Evolutionary conservation across 2,329 filamentous ascomycete genomes (phyloP).

Genomic region (Aspergillus hiratsukae): DNA sequence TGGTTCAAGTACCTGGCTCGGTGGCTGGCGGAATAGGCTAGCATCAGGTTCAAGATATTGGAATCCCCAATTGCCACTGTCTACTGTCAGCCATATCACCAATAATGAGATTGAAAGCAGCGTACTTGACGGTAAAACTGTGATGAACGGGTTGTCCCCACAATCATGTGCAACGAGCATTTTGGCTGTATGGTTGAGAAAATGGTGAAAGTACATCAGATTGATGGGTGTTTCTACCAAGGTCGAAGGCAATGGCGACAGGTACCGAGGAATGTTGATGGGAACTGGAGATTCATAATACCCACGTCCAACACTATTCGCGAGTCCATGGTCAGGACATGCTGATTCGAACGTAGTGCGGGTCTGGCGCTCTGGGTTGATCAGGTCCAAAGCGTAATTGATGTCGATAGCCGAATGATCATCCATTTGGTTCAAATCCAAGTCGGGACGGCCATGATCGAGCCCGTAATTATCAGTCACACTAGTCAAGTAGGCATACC

Average conservation of each 20-base stretch:
- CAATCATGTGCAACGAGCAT: constrained; percentile 61
- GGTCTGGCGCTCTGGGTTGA: constrained; percentile 14
- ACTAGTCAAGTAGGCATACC: constrained; percentile 29
- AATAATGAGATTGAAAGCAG: constrained; percentile 4
- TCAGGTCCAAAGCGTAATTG: constrained; percentile 36
- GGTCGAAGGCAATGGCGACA: constrained; percentile 53
- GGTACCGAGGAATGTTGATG: constrained; percentile 56
- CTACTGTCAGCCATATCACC: constrained; percentile 37
- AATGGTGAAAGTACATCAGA: constrained; percentile 67
- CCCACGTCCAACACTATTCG: constrained; percentile 54
- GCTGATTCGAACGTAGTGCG: not conserved
- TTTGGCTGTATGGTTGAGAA: constrained; percentile 75
- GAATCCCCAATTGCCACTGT: constrained; percentile 42
- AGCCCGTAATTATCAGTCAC: constrained; percentile 58
- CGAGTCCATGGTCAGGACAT: constrained; percentile 21
- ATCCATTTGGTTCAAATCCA: constrained; percentile 67
- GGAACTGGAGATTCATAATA: constrained; percentile 68
- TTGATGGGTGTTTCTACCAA: constrained; percentile 74
- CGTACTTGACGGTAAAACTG: constrained; percentile 59
- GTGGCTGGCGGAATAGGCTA: constrained; percentile 82
- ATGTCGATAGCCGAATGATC: constrained; percentile 62
- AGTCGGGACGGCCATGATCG: constrained; percentile 65
- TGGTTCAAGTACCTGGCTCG: constrained; percentile 70
- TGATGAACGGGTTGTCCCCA: constrained; percentile 56
- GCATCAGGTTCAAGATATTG: constrained; percentile 69